phyloP scores from a whole-genome alignment of 768 basidiomycete species.

The Calocera viscosa region DNA sequence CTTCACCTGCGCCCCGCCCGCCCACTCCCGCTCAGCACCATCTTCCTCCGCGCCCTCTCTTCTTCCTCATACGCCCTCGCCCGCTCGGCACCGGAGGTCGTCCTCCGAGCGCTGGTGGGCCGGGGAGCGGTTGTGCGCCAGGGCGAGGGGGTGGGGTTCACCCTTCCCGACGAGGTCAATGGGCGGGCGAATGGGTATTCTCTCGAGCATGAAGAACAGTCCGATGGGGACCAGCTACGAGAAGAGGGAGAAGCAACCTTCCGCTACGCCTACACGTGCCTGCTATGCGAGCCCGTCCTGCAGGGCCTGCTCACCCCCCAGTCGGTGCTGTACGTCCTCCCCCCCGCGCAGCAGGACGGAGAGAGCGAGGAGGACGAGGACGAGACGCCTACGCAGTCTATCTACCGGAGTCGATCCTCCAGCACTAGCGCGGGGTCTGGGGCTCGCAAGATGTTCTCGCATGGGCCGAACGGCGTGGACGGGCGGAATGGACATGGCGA shows the following conservation, averaged over 20 bases:
- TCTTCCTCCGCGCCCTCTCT: background rate
- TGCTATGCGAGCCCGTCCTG: conserved; percentile 55
- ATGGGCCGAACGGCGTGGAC: background rate
- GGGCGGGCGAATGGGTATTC: background rate
- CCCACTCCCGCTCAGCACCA: background rate
- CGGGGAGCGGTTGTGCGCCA: background rate
- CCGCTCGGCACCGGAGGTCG: background rate
- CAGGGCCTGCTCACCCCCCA: conserved; percentile 49
- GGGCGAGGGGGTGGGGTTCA: background rate
- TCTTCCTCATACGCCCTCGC: background rate
- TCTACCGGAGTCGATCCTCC: background rate
- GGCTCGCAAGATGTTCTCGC: background rate
- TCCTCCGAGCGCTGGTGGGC: background rate
- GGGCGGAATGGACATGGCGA: background rate
- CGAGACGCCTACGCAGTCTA: background rate
- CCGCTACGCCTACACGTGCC: conserved; percentile 29
- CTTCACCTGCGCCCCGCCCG: background rate
- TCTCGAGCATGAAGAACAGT: background rate
- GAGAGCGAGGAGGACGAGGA: conserved; percentile 2
- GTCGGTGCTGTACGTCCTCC: conserved; percentile 43
- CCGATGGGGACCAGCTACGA: background rate
- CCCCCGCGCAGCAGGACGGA: conserved; percentile 21
- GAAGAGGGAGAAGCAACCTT: no score
- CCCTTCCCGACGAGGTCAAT: background rate
- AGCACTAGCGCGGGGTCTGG: background rate